phyloP scores from a whole-genome alignment of 805 yeast genomes.

The Zygosaccharomyces bailii region DNA sequence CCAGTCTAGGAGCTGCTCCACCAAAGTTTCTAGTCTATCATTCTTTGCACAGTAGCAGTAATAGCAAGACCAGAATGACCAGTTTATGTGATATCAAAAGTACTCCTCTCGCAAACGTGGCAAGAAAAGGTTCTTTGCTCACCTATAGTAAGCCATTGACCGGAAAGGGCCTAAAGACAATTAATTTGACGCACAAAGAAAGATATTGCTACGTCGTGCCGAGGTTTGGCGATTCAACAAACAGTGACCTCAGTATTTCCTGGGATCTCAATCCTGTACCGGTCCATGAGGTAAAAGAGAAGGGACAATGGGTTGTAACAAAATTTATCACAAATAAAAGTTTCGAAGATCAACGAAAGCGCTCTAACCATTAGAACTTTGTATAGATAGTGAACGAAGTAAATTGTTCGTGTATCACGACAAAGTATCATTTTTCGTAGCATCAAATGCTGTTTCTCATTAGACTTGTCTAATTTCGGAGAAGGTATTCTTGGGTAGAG shows the following conservation, averaged over 20 bases:
- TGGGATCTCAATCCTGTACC: constrained; percentile 87
- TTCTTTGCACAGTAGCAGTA: constrained; percentile 55
- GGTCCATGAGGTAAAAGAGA: constrained; percentile 63
- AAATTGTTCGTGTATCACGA: neutral
- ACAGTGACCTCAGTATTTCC: constrained; percentile 73
- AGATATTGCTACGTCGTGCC: constrained; percentile 91
- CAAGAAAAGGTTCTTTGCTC: constrained; percentile 64
- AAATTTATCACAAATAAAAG: constrained; percentile 32
- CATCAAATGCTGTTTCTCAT: too few species aligned
- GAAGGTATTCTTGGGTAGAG: too few species aligned
- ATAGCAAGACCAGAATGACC: constrained; percentile 58
- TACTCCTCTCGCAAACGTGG: constrained; percentile 72
- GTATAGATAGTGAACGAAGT: neutral
- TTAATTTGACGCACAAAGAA: constrained; percentile 57
- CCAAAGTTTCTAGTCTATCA: constrained; percentile 77
- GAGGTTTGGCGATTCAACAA: constrained; percentile 77
- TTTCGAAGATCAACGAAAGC: constrained; percentile 7
- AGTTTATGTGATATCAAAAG: constrained; percentile 75
- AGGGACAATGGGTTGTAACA: constrained; percentile 62
- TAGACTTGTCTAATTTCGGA: neutral
- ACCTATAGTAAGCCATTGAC: constrained; percentile 82
- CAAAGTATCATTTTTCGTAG: too few species aligned
- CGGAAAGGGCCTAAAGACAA: constrained; percentile 86
- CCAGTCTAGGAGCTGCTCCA: constrained; percentile 52
- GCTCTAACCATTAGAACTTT: neutral